Conservation (phyloP, 1,139 yeast genomes). For the Scheffersomyces cryptocercus region DNA sequence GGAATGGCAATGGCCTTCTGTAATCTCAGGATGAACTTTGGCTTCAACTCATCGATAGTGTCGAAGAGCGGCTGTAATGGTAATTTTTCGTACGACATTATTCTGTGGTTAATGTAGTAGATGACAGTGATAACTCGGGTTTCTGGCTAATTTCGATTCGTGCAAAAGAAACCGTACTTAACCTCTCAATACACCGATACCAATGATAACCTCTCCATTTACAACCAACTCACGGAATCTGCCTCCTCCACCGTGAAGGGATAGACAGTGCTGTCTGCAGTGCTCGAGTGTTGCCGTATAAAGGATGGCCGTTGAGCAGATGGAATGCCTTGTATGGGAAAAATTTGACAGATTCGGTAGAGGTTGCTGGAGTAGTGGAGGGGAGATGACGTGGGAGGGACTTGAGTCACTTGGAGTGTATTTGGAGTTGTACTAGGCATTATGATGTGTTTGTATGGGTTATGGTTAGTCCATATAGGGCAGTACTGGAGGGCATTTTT, state of each 20-base stretch:
- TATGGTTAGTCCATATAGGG: too few species aligned
- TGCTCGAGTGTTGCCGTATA: neutral
- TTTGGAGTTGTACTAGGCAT: too few species aligned
- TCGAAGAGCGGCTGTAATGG: slow-evolving; percentile 50
- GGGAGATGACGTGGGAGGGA: too few species aligned
- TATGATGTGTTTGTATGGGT: too few species aligned
- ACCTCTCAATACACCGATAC: neutral
- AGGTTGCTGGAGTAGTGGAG: too few species aligned
- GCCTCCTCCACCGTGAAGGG: neutral
- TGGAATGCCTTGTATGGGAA: neutral
- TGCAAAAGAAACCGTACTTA: neutral
- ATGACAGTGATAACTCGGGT: neutral
- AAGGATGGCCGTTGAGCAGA: neutral
- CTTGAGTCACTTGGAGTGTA: too few species aligned
- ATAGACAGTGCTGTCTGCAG: neutral
- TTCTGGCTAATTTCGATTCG: neutral
- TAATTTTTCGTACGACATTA: slow-evolving; percentile 39
- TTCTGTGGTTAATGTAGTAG: neutral
- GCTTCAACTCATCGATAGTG: slow-evolving; percentile 70
- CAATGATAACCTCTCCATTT: too few species aligned
- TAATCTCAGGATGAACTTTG: slow-evolving; percentile 66
- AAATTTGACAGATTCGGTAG: too few species aligned
- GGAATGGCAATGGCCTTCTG: slow-evolving; percentile 87
- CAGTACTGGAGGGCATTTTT: too few species aligned
- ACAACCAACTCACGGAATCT: neutral